Conservation (phyloP, 495 filamentous ascomycete genomes). For the Penicillium canescens region DNA sequence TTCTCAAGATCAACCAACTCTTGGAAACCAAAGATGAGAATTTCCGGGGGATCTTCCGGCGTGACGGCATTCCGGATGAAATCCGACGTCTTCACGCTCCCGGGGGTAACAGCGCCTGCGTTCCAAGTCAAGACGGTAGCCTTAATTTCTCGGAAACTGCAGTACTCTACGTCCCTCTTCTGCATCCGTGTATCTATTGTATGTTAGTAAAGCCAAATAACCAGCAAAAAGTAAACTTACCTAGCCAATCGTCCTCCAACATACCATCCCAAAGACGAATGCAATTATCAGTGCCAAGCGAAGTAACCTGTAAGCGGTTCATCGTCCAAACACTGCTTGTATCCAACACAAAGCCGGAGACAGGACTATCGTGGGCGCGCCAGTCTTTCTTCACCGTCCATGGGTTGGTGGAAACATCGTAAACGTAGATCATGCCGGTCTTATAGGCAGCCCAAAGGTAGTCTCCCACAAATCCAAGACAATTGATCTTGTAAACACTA, state of each 20-base stretch:
- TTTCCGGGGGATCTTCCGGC: slow-evolving; percentile 74
- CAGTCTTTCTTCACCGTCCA: slow-evolving; percentile 94
- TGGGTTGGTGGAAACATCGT: slow-evolving; percentile 76
- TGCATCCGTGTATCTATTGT: slow-evolving; percentile 78
- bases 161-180: slow-evolving; percentile 74
- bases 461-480: slow-evolving; percentile 76
- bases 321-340: slow-evolving; percentile 82
- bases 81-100: slow-evolving; percentile 69
- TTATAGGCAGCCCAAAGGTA: slow-evolving; percentile 94
- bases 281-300: slow-evolving; percentile 82
- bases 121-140: slow-evolving; percentile 91
- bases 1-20: slow-evolving; percentile 96
- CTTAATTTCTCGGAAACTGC: slow-evolving; percentile 77
- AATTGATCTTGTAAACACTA: slow-evolving; percentile 94
- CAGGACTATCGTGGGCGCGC: slow-evolving; percentile 82
- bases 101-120: slow-evolving; percentile 86
- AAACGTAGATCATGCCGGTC: slow-evolving; percentile 93
- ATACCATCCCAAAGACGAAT: slow-evolving; percentile 91
- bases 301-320: slow-evolving; percentile 83
- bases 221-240: slow-evolving; percentile 38
- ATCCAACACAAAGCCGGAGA: slow-evolving; percentile 75
- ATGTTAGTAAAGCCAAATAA: slow-evolving; percentile 26
- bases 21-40: slow-evolving; percentile 96
- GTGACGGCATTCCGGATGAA: slow-evolving; percentile 78
- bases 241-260: slow-evolving; percentile 89